Base-by-base conservation (phyloP, 805 yeast genomes). In the Myxozyma melibiosi region DNA sequence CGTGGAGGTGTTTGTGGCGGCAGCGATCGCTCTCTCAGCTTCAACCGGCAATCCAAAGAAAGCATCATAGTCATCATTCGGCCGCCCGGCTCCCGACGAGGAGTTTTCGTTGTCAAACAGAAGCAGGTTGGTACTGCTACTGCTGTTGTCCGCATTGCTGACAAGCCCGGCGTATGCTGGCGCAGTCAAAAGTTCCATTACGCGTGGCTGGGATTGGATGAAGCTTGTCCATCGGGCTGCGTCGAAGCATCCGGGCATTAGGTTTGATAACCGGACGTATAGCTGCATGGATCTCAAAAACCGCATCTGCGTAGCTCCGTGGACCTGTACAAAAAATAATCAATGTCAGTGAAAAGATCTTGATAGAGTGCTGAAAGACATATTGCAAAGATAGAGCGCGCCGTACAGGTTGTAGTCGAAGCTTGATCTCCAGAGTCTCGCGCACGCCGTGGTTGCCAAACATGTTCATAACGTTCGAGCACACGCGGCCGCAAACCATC, bases 391-490 rank as follows among this genome's bases (percentile, higher is more conserved):
- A 24, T 7, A 28, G 20, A 8, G 16, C 35, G 16, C 14, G 8
- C 18, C 63, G 25, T 44, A 65, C 62, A 7, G 71, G 71, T 18
- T 65, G 57, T 41, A 67, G 52, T 20, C 67, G 62, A 7, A 69
- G 55, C 24, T 64, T 67, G 38, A 68, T 66, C 37, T 68, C 69
- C 24, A 68, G 65, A 1, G 71, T 68, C 55, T 68, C 71, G 16
- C 43, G 43, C 38, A 18, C 57, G 51, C 40, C 63, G 34, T 45
- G 48, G 11, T 57, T 49, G 16, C 52, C 52, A 55, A 65, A 65
- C 30, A 68, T 43, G n/a, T 67, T 66, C 39, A 68, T 43, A 16
- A 67, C 34, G 45, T 64, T 68, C 30, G 64, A 57, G 45, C 65
- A 61, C 11, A 68, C 68, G 35, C 64, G 59, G 24, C 71, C 71